These are phyloP conservation scores for Populus deltoides DNA, from an alignment of 345 rosid genomes.

Conservation along the genomic window DNA sequence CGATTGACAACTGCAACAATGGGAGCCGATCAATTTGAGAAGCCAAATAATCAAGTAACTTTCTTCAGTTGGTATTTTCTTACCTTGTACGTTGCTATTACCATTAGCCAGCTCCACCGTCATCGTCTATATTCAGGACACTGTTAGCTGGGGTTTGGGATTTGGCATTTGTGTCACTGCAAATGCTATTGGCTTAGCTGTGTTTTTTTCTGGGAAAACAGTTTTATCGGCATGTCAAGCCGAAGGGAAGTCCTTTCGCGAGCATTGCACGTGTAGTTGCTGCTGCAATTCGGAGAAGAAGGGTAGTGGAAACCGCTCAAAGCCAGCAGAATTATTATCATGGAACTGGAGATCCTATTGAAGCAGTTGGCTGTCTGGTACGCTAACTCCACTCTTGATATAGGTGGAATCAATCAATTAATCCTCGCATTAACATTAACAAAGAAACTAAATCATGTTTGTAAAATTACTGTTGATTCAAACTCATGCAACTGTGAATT, in stretches of 20 bases:
- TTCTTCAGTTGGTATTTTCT: conserved; percentile 32
- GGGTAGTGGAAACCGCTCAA: no score
- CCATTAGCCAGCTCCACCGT: not conserved
- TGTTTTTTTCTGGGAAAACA: conserved; percentile 12
- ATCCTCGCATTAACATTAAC: no score
- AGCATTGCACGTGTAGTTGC: no score
- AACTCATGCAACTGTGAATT: fast-evolving
- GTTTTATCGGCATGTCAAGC: conserved; percentile 13
- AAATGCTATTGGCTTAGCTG: conserved; percentile 4
- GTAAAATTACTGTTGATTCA: no score
- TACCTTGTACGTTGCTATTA: not conserved
- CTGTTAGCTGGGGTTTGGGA: conserved; percentile 28
- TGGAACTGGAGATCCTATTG: not conserved
- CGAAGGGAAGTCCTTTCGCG: conserved; percentile 29
- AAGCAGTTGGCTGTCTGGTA: conserved; percentile 28
- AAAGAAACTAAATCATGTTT: no score
- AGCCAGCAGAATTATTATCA: conserved; percentile 42
- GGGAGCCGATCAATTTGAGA: conserved; percentile 48
- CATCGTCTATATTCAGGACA: conserved; percentile 21
- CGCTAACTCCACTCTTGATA: not conserved
- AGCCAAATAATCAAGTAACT: conserved; percentile 27
- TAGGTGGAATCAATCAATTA: no score
- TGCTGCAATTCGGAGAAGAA: no score
- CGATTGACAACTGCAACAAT: conserved; percentile 36
- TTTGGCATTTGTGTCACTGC: conserved; percentile 20